phyloP scores from a whole-genome alignment of 352 stramenopile genomes.

The Pythium myriotylum region DNA sequence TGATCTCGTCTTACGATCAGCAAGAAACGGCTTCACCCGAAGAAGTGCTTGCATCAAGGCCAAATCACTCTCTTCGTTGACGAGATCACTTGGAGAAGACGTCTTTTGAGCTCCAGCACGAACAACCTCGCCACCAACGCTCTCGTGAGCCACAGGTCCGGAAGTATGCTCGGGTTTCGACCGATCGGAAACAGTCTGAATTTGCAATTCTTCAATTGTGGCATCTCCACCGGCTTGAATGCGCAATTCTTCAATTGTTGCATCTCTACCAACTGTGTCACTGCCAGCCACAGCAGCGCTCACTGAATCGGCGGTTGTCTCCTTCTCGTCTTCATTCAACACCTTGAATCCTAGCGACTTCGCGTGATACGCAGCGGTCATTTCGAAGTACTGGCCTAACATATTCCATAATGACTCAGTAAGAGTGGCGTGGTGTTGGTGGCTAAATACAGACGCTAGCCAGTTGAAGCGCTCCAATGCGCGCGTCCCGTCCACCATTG shows the following conservation, averaged over 20 bases:
- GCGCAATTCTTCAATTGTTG: too few relatives aligned
- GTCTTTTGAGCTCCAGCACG: too few relatives aligned
- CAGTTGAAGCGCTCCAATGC: neutral
- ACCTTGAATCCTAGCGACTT: neutral
- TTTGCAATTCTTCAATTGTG: too few relatives aligned
- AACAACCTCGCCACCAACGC: too few relatives aligned
- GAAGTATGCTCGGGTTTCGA: too few relatives aligned
- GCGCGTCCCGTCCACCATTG: neutral
- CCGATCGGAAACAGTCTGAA: too few relatives aligned
- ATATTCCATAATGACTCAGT: neutral
- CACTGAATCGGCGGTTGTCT: too few relatives aligned
- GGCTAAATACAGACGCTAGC: neutral
- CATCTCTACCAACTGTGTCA: too few relatives aligned
- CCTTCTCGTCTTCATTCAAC: too few relatives aligned
- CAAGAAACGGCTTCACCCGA: neutral
- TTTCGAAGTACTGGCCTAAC: neutral
- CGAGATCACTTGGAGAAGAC: neutral
- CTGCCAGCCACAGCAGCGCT: too few relatives aligned
- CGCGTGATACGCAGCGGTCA: neutral
- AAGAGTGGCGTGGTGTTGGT: neutral
- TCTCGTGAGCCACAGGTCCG: too few relatives aligned
- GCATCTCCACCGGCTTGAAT: too few relatives aligned
- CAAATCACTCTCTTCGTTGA: neutral
- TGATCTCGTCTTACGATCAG: neutral
- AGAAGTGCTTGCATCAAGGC: conserved; percentile 1